Evolutionary conservation across 1,284 basidiomycete genomes (phyloP), one percentile per base, ranked within the genome.

Genomic region (Phellinidium pouzarii): DNA sequence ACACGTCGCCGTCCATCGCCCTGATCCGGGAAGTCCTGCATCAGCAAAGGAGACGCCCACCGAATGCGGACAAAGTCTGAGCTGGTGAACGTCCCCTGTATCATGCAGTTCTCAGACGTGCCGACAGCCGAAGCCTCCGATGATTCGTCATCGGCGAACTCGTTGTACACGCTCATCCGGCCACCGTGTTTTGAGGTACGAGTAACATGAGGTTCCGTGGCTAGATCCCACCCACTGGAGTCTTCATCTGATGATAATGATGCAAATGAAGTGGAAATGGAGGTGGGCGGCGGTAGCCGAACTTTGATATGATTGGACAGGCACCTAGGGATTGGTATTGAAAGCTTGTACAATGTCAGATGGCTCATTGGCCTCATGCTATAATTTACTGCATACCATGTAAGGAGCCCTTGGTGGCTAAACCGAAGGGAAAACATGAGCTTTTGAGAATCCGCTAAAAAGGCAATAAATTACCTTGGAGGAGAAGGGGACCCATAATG

Each of bases 71-170:
- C 73, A 8, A 78, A 74, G 49, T 90, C 86, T 1, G 87, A 74
- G 53, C 83, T 87, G 0, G 83, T 84, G 62, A 90, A 90, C 2
- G 84, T 79, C 4, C 87, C 87, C 62, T 81, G 82, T n/a, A 89
- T 75, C 11, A 79, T 75, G 56, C 78, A 82, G 2, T 78, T 80
- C 46, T 82, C 80, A n/a, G 54, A 31, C 7, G 77, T 67, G 55
- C 78, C 73, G 19, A 76, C 68, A 23, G 68, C 71, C 2, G 82
- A 81, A 0, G 84, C 82, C 61, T 88, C 87, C 37, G 84, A 87
- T 2, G 83, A 84, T 62, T 90, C 87, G 60, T 90, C 87, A 56
- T 90, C 87, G 1, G 87, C 87, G 62, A 87, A 81, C 59, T 84
- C 74, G 48, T 73, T 78, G 61, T 81, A 80, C 2, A 82, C 80